Conservation (phyloP, 2,329 filamentous ascomycete genomes). For the Cephalotrichum gorgonifer region DNA sequence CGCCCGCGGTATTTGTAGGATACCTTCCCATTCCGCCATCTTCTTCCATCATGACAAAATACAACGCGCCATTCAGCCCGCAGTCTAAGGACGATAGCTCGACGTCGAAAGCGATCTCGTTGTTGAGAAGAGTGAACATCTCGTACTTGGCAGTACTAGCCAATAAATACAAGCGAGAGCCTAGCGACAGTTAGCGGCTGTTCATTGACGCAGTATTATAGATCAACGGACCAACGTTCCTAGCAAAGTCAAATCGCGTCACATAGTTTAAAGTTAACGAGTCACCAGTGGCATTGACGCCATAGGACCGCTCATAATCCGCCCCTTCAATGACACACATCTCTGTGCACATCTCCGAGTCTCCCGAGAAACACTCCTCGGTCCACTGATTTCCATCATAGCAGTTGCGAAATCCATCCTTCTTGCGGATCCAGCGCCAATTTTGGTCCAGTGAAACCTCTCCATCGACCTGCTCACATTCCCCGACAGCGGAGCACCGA, state of each 20-base stretch:
- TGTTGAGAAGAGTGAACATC: conserved; percentile 47
- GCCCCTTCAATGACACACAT: conserved; percentile 37
- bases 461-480: too few relatives aligned
- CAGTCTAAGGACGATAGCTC: conserved; percentile 53
- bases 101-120: conserved; percentile 57
- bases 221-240: too few relatives aligned
- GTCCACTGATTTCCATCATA: conserved; percentile 31
- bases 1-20: conserved; percentile 30
- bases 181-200: conserved; percentile 7
- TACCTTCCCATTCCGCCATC: conserved; percentile 38
- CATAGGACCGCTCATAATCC: conserved; percentile 32
- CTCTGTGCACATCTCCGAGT: conserved; percentile 26
- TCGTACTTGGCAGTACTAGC: conserved; percentile 43
- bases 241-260: conserved; percentile 34
- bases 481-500: too few relatives aligned
- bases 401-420: conserved; percentile 30
- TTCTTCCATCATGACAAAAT: conserved; percentile 46
- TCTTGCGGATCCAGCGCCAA: conserved; percentile 43
- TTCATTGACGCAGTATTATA: background rate
- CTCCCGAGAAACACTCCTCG: conserved; percentile 24
- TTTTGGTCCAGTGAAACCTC: too few relatives aligned
- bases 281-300: conserved; percentile 33
- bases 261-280: conserved; percentile 39
- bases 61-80: conserved; percentile 56
- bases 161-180: conserved; percentile 48